Evolutionary conservation across 257 asterid species (phyloP), one percentile per base, ranked within the genome.

Genomic region (Solanum dulcamara): DNA sequence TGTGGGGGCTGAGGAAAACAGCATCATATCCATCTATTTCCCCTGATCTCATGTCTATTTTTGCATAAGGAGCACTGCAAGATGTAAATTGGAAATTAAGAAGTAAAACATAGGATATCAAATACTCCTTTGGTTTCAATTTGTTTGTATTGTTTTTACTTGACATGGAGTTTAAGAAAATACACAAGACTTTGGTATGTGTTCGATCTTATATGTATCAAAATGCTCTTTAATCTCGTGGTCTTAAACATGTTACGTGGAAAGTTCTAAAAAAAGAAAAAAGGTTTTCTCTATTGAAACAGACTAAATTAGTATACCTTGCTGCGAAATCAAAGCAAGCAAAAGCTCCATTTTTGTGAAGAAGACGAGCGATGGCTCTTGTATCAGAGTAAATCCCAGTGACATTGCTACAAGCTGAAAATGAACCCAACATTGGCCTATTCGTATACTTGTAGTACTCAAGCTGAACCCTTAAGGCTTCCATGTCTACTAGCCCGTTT

Each of bases 361-460:
- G 87, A 1, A 92, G 88, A 14, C 89, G 82, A 8, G 94, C 90
- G 3, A 91, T 35, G 67, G 86, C 90, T 0, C 89, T 86, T 0
- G 92, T 91, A 85, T 92, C 86, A 1, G 92, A 86, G 53, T 68
- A 30, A 42, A 87, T 85, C 26, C 94, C 94, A 57, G 93, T 91
- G 71, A 92, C 93, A 24, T 92, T 92, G 83, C 93, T 92, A 66
- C 93, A 92, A 38, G 93, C 94, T 5, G 94, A 92, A 85, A 91
- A 91, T 0, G 94, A 91, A 4, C 92, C 93, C 2, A 92, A 86
- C 10, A 92, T 83, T 0, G 90, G 90, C 32, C 92, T 81, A 57
- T 88, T 88, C 30, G 32, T 66, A 2, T 77, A 24, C 71, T 59
- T 88, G 13, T 87, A 89, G 28, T 55, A 80, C 37, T 84, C 84